Evolutionary conservation across 2,329 filamentous ascomycete species (phyloP).

Genomic region (Cercospora citrullina): DNA sequence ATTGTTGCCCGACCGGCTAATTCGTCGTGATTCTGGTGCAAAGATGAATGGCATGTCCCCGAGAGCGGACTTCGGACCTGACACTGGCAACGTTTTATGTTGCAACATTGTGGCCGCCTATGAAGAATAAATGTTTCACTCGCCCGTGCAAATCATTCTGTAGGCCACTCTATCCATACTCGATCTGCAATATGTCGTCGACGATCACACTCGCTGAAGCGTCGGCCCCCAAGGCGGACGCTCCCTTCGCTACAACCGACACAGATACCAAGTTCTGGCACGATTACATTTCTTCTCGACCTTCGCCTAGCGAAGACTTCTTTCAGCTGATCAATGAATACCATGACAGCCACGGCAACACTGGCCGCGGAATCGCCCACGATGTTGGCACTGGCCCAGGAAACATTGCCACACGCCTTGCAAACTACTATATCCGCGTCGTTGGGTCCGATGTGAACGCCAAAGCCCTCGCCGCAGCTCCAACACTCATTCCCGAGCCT

Average conservation of each 20-base stretch:
- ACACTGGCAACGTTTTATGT: neutral
- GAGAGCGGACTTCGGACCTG: neutral
- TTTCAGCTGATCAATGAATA: neutral
- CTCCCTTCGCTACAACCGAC: neutral
- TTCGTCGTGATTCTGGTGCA: neutral
- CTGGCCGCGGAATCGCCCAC: neutral
- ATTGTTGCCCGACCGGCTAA: neutral
- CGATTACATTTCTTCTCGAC: neutral
- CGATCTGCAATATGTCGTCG: neutral
- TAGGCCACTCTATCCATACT: neutral
- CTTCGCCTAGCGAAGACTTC: neutral
- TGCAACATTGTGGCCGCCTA: neutral
- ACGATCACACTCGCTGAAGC: neutral
- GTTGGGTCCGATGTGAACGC: neutral
- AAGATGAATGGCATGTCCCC: neutral
- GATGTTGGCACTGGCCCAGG: neutral
- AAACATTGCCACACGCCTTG: neutral
- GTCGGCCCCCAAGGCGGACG: neutral
- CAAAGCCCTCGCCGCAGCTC: neutral
- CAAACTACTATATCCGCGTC: neutral
- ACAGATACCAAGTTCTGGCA: neutral
- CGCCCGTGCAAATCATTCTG: neutral
- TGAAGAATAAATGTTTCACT: neutral
- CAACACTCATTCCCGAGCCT: neutral
- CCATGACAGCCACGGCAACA: neutral